phyloP scores from a whole-genome alignment of 2,329 filamentous ascomycete genomes.

The Alternaria infectoria region DNA sequence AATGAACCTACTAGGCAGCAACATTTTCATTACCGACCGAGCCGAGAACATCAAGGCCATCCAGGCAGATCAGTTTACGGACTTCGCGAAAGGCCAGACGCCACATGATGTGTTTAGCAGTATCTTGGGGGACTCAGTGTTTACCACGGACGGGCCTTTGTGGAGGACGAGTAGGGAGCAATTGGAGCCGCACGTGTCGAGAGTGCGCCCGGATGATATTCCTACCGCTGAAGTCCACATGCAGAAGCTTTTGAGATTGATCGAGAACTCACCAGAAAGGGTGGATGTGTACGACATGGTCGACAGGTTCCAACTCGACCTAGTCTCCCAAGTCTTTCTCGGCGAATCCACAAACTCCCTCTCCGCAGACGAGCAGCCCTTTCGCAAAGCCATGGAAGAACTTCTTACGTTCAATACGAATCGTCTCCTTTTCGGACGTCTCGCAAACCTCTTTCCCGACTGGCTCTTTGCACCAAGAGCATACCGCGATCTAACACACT shows the following conservation, averaged over 20 bases:
- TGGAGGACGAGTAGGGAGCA: constrained; percentile 9
- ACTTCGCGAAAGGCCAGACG: constrained; percentile 9
- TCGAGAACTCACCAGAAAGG: background rate
- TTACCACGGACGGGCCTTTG: constrained; percentile 7
- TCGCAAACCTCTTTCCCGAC: constrained; percentile 8
- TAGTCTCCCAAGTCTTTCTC: constrained; percentile 4
- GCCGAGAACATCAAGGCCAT: constrained; percentile 15
- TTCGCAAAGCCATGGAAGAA: constrained; percentile 8
- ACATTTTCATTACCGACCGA: constrained; percentile 12
- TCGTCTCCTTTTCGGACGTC: constrained; percentile 4
- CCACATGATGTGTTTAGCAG: constrained; percentile 14
- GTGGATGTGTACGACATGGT: constrained; percentile 7
- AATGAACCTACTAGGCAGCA: constrained; percentile 9
- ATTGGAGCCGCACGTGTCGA: constrained; percentile 7
- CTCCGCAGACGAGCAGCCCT: constrained; percentile 7
- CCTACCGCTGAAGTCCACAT: constrained; percentile 3
- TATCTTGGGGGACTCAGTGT: constrained; percentile 10
- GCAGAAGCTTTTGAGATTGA: background rate
- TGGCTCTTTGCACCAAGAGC: constrained; percentile 3
- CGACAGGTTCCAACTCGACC: constrained; percentile 7
- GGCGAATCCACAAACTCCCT: constrained; percentile 10
- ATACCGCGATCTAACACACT: constrained; percentile 1
- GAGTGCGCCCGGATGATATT: constrained; percentile 6
- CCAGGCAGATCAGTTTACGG: constrained; percentile 9
- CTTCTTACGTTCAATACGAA: constrained; percentile 8